Evolutionary conservation across 768 basidiomycete genomes (phyloP).

Genomic region (Lepiota venenata): DNA sequence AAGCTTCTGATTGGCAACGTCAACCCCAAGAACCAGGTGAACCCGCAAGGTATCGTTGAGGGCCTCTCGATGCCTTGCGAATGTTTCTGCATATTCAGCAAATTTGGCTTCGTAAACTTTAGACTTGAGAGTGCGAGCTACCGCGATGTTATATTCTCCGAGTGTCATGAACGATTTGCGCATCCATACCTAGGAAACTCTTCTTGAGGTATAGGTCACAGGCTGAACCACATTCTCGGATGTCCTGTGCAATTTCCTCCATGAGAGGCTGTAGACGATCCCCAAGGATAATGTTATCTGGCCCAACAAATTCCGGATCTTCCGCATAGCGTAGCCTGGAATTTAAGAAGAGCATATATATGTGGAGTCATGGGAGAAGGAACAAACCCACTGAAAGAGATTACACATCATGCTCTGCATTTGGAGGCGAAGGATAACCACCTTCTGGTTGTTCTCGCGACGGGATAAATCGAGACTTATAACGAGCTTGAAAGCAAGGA

Average conservation of each 20-base stretch:
- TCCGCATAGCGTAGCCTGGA: slow-evolving; percentile 26
- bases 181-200: slow-evolving; percentile 31
- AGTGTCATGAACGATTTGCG: not conserved
- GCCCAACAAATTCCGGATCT: slow-evolving; percentile 20
- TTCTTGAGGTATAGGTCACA: slow-evolving; percentile 47
- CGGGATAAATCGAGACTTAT: slow-evolving; percentile 44
- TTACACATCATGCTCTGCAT: slow-evolving; percentile 48
- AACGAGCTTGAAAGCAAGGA: slow-evolving; percentile 41
- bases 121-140: slow-evolving; percentile 34
- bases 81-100: slow-evolving; percentile 26
- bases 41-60: slow-evolving; percentile 35
- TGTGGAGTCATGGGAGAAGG: not conserved
- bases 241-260: slow-evolving; percentile 32
- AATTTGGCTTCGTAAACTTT: slow-evolving; percentile 35
- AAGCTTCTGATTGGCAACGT: slow-evolving; percentile 29
- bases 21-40: slow-evolving; percentile 34
- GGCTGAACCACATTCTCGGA: slow-evolving; percentile 38
- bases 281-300: slow-evolving; percentile 28
- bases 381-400: slow-evolving; percentile 38
- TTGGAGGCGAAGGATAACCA: slow-evolving; percentile 39
- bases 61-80: slow-evolving; percentile 29
- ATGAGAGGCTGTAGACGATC: slow-evolving; percentile 26
- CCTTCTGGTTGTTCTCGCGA: slow-evolving; percentile 48
- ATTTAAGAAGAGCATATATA: not conserved
- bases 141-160: not conserved